Evolutionary conservation across 2,329 filamentous ascomycete genomes (phyloP), one percentile per base, ranked within the genome.

Genomic region (Rhynchosporium secalis): DNA sequence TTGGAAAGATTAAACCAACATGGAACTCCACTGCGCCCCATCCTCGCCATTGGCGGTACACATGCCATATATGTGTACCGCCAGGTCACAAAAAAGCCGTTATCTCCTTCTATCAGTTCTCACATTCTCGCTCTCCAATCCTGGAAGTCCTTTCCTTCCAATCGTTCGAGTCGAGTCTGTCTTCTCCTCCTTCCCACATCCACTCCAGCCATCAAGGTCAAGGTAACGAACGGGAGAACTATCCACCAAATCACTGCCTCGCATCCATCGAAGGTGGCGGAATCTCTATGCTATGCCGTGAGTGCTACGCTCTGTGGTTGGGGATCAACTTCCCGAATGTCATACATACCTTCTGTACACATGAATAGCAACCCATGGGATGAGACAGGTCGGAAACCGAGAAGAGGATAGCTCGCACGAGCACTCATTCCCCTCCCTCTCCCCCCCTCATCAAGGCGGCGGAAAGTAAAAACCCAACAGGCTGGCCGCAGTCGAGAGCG

Each of bases 71-170:
- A 4, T 33, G 26, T 51, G 48, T 51, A 54, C 36, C 48, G 31
- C 38, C 36, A 54, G 36, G 8, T 29, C 20, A 20, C n/a, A 54
- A 8, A 28, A 20, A 41, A 54, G 15, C 51, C 51, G 36, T 54
- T 54, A 36, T 38, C 38, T 20, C 51, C 13, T 40, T 41, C 51
- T 54, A 10, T 54, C 51, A 54, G 20, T 54, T 54, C 8, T 54
- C 51, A 28, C 8, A 29, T 54, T 29, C 33, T 8, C 31, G 15
- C n/a, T 10, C 43, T 46, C 40, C 26, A 10, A 26, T 7, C 4
- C 13, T 20, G 5, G 13, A n/a, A 15, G 6, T 45, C 43, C 6
- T 7, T 15, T 45, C 13, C 15, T 15, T 45, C 33, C 43, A n/a
- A n/a, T 45, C 43, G 15, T 45, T 45, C 15, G 15, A 45, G 43